A percentile compares a stretch with the other conserved stretches of the same genome.
These are phyloP conservation scores for Gyrodon lividus DNA, from an alignment of 768 basidiomycete genomes.

Conservation along the genomic window DNA sequence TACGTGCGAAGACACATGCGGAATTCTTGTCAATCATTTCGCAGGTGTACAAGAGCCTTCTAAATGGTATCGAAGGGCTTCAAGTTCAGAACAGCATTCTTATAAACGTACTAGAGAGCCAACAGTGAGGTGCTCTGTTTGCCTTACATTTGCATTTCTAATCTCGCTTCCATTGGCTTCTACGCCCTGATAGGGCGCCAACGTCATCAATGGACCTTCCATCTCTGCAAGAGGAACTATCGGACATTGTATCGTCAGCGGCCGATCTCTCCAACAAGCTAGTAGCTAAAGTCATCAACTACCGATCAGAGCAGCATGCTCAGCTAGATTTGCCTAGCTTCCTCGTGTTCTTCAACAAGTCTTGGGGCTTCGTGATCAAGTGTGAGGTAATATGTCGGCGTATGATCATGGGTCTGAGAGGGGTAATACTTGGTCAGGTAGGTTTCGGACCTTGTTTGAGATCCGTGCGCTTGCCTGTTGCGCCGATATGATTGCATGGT, in stretches of 20 bases:
- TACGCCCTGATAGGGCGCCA: constrained; percentile 35
- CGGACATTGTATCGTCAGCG: constrained; percentile 74
- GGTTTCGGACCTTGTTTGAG: constrained; percentile 10
- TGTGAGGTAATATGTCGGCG: constrained; percentile 83
- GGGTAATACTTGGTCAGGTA: constrained; percentile 82
- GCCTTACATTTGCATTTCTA: neutral
- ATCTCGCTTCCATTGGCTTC: constrained; percentile 3
- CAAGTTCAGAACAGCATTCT: constrained; percentile 60
- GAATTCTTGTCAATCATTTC: constrained; percentile 67
- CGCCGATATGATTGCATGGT: constrained; percentile 4
- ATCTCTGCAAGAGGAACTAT: constrained; percentile 61
- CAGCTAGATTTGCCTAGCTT: constrained; percentile 72
- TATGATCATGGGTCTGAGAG: constrained; percentile 93
- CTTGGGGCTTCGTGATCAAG: constrained; percentile 87
- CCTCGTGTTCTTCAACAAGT: constrained; percentile 74
- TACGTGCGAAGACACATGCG: constrained; percentile 65
- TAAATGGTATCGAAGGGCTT: constrained; percentile 67
- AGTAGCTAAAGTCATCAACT: constrained; percentile 72
- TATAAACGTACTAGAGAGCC: constrained; percentile 52
- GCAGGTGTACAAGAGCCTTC: constrained; percentile 56
- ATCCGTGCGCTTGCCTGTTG: neutral
- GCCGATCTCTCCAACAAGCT: constrained; percentile 86
- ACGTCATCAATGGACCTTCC: constrained; percentile 40
- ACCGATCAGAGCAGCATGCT: constrained; percentile 78
- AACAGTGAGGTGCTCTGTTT: constrained; percentile 35